These are phyloP conservation scores for Ogataea parapolymorpha DNA, from an alignment of 805 yeast genomes.

Conservation along the genomic window DNA sequence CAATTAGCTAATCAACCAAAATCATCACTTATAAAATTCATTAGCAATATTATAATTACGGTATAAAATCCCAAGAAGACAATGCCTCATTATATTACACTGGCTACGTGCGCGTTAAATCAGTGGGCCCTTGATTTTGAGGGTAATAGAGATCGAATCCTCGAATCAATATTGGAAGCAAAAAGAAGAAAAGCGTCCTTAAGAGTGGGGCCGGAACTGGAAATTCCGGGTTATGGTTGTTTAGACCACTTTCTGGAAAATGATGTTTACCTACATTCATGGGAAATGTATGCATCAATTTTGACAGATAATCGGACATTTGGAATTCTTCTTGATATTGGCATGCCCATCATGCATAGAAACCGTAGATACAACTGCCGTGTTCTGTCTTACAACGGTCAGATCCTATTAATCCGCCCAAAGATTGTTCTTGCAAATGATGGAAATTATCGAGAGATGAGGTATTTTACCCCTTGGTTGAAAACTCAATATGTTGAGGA, in stretches of 20 bases:
- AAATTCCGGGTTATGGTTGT: slow-evolving; percentile 92
- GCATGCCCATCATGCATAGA: slow-evolving; percentile 90
- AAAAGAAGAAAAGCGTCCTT: slow-evolving; percentile 71
- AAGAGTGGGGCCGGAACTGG: slow-evolving; percentile 96
- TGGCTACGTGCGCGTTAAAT: slow-evolving; percentile 91
- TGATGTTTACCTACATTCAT: slow-evolving; percentile 83
- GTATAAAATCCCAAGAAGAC: too few species aligned
- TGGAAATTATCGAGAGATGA: slow-evolving; percentile 97
- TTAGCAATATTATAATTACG: too few species aligned
- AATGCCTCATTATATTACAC: slow-evolving; percentile 85
- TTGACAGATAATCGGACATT: slow-evolving; percentile 62
- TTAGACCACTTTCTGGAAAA: slow-evolving; percentile 90
- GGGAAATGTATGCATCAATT: slow-evolving; percentile 91
- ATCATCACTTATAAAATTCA: too few species aligned
- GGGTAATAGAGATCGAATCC: slow-evolving; percentile 89
- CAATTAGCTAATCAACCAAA: too few species aligned
- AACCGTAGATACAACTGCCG: slow-evolving; percentile 91
- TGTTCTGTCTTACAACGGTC: slow-evolving; percentile 72
- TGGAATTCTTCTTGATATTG: slow-evolving; percentile 83
- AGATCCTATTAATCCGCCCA: slow-evolving; percentile 84
- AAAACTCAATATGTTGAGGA: slow-evolving; percentile 73
- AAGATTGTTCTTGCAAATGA: slow-evolving; percentile 93
- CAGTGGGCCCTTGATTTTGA: slow-evolving; percentile 99
- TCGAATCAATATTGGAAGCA: slow-evolving; percentile 76
- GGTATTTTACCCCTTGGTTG: slow-evolving; percentile 94